Conservation (phyloP, 2,329 filamentous ascomycete species). For the Phaeophleospora eucalypticola region DNA sequence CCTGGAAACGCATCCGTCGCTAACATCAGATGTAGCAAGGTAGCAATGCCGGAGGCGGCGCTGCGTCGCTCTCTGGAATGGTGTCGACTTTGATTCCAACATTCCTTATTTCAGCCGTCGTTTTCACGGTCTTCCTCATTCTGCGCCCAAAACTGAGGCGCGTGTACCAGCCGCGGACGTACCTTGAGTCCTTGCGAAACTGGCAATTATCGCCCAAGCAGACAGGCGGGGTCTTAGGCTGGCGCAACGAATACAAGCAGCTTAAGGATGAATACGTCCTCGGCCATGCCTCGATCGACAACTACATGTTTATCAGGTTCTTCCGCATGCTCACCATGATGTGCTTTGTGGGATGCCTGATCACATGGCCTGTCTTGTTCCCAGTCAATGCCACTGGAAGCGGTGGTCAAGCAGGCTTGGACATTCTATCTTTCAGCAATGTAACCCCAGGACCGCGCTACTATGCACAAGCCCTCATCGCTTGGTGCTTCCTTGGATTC, state of each 20-base stretch:
- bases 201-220: slow-evolving; percentile 47
- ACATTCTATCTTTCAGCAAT: slow-evolving; percentile 35
- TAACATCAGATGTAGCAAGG: neutral
- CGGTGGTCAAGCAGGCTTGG: slow-evolving; percentile 21
- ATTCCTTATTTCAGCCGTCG: slow-evolving; percentile 41
- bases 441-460: slow-evolving; percentile 38
- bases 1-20: neutral
- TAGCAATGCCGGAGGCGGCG: slow-evolving; percentile 5
- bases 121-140: slow-evolving; percentile 44
- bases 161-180: slow-evolving; percentile 36
- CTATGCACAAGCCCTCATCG: slow-evolving; percentile 40
- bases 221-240: slow-evolving; percentile 47
- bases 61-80: slow-evolving; percentile 47
- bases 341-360: slow-evolving; percentile 40
- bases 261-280: slow-evolving; percentile 40
- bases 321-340: slow-evolving; percentile 42
- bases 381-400: slow-evolving; percentile 41
- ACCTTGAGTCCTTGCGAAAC: slow-evolving; percentile 21
- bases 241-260: slow-evolving; percentile 38
- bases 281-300: slow-evolving; percentile 44
- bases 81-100: slow-evolving; percentile 48
- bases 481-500: slow-evolving; percentile 39
- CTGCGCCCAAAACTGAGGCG: slow-evolving; percentile 41
- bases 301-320: slow-evolving; percentile 46
- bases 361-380: slow-evolving; percentile 47